Evolutionary conservation across 1,284 basidiomycete species (phyloP).

Genomic region (Ustilago trichophora): DNA sequence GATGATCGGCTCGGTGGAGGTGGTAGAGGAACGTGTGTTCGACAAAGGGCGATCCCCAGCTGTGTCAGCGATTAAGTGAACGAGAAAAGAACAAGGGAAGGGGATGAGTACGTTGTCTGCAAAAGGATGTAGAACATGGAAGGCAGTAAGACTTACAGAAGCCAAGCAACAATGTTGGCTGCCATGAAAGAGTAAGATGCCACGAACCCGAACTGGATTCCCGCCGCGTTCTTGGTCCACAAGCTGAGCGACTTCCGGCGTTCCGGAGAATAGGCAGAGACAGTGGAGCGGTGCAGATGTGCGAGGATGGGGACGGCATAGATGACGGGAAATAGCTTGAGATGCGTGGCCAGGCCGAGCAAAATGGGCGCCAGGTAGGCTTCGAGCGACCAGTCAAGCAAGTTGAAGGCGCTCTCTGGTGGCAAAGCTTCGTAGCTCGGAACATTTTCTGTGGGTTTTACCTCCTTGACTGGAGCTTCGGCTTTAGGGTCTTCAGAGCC

Average conservation of each 20-base stretch:
- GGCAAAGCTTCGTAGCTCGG: conserved; percentile 24
- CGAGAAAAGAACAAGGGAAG: too few species aligned
- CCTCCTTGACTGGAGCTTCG: too few species aligned
- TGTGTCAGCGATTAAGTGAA: too few species aligned
- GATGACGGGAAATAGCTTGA: conserved; percentile 79
- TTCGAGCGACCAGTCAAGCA: conserved; percentile 47
- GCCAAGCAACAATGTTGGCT: conserved; percentile 71
- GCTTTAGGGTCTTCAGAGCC: too few species aligned
- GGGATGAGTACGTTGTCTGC: too few species aligned
- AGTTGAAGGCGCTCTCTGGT: conserved; percentile 39
- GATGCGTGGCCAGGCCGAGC: conserved; percentile 57
- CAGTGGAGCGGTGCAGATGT: conserved; percentile 69
- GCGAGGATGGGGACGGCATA: conserved; percentile 82
- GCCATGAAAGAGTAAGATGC: conserved; percentile 77
- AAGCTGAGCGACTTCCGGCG: conserved; percentile 20
- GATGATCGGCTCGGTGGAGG: conserved; percentile 86
- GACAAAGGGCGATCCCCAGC: conserved; percentile 91
- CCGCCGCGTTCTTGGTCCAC: conserved; percentile 65
- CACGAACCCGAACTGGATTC: conserved; percentile 76
- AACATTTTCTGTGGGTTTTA: too few species aligned
- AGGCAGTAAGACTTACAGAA: too few species aligned
- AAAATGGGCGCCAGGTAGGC: conserved; percentile 51
- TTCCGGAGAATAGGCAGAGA: conserved; percentile 27
- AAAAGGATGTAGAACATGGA: too few species aligned
- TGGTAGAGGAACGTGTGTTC: conserved; percentile 95